A percentile compares a stretch with the other conserved stretches of the same genome.
These are phyloP conservation scores for Triangularia setosa DNA, from an alignment of 2,329 filamentous ascomycete genomes.

Conservation along the genomic window DNA sequence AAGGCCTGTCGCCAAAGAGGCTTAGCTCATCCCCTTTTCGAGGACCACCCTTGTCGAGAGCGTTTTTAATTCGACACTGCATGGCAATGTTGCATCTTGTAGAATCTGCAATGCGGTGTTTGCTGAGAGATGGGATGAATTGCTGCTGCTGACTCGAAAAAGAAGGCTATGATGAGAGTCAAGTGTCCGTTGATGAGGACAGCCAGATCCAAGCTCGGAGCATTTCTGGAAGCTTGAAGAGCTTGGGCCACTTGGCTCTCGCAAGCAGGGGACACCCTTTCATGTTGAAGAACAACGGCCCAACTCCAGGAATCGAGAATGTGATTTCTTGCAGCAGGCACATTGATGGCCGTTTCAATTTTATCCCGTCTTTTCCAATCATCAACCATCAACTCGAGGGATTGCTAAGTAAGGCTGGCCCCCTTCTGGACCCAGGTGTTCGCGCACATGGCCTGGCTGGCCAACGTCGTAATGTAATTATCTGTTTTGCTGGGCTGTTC, in stretches of 20 bases:
- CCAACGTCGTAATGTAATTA: constrained; percentile 2
- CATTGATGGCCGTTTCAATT: background rate
- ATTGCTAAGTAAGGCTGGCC: background rate
- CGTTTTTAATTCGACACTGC: background rate
- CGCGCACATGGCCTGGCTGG: background rate
- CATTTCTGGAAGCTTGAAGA: background rate
- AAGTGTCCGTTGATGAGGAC: background rate
- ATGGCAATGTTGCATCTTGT: constrained; percentile 2
- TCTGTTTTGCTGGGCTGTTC: background rate
- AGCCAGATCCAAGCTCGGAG: background rate
- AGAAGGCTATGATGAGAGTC: background rate
- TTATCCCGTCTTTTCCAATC: background rate
- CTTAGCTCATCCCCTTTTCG: constrained; percentile 18
- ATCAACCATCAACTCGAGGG: background rate
- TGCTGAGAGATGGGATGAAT: background rate
- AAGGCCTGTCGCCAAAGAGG: constrained; percentile 13
- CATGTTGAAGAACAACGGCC: background rate
- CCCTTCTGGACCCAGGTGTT: constrained; percentile 2
- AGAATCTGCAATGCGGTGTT: background rate
- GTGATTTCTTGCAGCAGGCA: background rate
- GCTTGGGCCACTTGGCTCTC: background rate
- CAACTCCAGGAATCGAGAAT: background rate
- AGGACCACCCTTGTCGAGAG: constrained; percentile 6
- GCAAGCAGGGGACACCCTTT: background rate
- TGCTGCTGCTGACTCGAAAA: background rate